These are phyloP conservation scores for Mortierella claussenii DNA, from an alignment of 192 early-diverging fungal genomes.

Conservation along the genomic window DNA sequence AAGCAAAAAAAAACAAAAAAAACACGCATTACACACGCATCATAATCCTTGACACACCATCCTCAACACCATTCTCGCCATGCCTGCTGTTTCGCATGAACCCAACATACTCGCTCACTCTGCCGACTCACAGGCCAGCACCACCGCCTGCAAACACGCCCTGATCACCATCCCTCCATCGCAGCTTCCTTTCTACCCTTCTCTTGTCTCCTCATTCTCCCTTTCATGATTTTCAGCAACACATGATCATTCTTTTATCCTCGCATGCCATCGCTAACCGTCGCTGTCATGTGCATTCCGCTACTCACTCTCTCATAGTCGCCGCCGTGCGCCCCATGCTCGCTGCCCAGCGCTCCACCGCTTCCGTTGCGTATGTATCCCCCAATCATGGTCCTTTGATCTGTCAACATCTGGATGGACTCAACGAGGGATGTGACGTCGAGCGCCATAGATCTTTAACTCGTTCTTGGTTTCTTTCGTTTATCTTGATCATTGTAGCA, in stretches of 20 bases:
- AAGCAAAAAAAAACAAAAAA: neutral
- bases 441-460: too few relatives aligned
- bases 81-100: too few relatives aligned
- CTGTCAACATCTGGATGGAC: too few relatives aligned
- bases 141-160: too few relatives aligned
- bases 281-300: neutral
- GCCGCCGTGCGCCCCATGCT: slow-evolving; percentile 54
- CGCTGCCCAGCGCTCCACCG: slow-evolving; percentile 54
- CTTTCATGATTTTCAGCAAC: too few relatives aligned
- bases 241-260: neutral
- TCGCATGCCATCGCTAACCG: slow-evolving; percentile 3
- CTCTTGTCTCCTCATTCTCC: neutral
- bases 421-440: too few relatives aligned
- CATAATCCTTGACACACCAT: too few relatives aligned
- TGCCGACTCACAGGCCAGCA: too few relatives aligned
- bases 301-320: slow-evolving; percentile 19
- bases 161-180: too few relatives aligned
- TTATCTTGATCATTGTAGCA: slow-evolving; percentile 20
- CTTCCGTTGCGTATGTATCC: slow-evolving; percentile 52
- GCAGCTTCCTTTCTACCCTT: neutral
- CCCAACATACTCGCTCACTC: too few relatives aligned
- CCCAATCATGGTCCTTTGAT: neutral
- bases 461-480: neutral
- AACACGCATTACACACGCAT: neutral
- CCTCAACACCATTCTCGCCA: too few relatives aligned